phyloP scores from a whole-genome alignment of 2,329 filamentous ascomycete genomes.

The Ceratocystis huliohia region DNA sequence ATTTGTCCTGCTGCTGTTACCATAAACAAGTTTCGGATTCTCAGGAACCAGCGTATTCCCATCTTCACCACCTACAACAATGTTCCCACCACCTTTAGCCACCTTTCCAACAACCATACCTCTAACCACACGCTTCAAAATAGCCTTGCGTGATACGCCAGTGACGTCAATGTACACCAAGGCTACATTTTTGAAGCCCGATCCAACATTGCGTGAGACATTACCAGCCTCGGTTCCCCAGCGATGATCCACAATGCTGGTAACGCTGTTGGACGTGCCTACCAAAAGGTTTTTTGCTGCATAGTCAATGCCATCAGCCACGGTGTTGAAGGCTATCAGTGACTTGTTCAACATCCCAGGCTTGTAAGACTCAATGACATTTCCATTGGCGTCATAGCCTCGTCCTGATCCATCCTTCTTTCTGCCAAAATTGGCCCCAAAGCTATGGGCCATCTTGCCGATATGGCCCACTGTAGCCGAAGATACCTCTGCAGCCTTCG shows the following conservation, averaged over 20 bases:
- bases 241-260: constrained; percentile 73
- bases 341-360: constrained; percentile 90
- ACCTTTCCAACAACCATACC: constrained; percentile 86
- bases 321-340: constrained; percentile 88
- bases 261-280: constrained; percentile 64
- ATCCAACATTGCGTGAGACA: constrained; percentile 61
- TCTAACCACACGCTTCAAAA: constrained; percentile 91
- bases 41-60: constrained; percentile 24
- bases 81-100: constrained; percentile 56
- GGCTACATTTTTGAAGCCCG: constrained; percentile 89
- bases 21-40: constrained; percentile 24
- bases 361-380: constrained; percentile 55
- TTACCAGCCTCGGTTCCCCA: constrained; percentile 78
- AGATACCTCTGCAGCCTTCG: constrained; percentile 63
- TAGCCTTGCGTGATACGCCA: constrained; percentile 75
- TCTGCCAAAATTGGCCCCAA: constrained; percentile 60
- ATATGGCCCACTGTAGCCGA: constrained; percentile 80
- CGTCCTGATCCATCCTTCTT: constrained; percentile 41
- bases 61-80: constrained; percentile 54
- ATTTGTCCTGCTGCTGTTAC: constrained; percentile 25
- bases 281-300: constrained; percentile 66
- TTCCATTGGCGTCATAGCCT: constrained; percentile 58
- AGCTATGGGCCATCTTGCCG: constrained; percentile 72
- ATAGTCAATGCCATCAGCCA: constrained; percentile 86
- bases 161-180: constrained; percentile 95